Evolutionary conservation across 73 alveolate genomes (phyloP), one percentile per base, ranked within the genome.

Genomic region (Paramecium tetraurelia): DNA sequence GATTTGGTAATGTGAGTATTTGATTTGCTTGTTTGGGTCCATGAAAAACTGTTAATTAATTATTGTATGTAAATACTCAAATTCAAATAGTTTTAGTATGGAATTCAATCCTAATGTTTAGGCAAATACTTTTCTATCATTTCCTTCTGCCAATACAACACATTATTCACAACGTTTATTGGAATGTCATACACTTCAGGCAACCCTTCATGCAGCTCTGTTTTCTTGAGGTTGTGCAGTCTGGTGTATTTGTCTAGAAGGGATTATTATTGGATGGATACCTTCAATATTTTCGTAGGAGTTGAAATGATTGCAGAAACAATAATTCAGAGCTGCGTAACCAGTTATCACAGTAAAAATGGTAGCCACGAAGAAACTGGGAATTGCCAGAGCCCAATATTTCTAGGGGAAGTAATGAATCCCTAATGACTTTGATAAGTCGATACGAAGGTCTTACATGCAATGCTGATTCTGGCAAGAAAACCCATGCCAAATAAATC

Each of bases 131-230:
- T 72, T 27, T 46, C 18, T 18, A 85, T 69, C 44, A 58, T 21
- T 80, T 85, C 94, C 48, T 86, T 57, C 21, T 92, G 43, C 86
- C 92, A 92, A 93, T 86, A 93, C 6, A 93, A 59, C 9, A 93
- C 92, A 50, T 84, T 85, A 76, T 93, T 93, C 14, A 93, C 93
- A 11, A 93, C 96, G 53, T 75, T 89, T 35, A 89, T 68, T 16
- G 96, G 96, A 14, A 93, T 89, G 35, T 93, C 96, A 33, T 80
- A 86, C 10, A 93, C 85, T 36, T 93, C 96, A 0, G 94, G 96
- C 9, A 89, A 71, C 7, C 96, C 93, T 36, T 89, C 94, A 70
- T 89, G 59, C n/a, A 89, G 35, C 44, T 89, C 88, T 41, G 89
- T 75, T 68, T 87, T 89, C 75, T 87, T 93, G 11, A 85, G 29